A percentile compares a stretch with the other conserved stretches of the same genome.
phyloP scores from a whole-genome alignment of 2,329 filamentous ascomycete species.

The Scedosporium dehoogii region DNA sequence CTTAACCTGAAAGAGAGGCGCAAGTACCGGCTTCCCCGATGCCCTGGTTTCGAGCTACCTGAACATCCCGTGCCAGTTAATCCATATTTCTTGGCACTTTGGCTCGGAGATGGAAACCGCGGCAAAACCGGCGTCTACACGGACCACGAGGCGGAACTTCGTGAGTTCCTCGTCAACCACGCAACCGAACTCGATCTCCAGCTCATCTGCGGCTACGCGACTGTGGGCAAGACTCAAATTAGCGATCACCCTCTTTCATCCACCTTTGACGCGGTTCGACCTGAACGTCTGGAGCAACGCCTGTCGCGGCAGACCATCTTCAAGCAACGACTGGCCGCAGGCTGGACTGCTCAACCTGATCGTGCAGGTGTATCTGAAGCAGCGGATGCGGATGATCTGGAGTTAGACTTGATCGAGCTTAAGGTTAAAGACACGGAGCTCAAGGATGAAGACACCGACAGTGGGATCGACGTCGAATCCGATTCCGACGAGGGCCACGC shows the following conservation, averaged over 20 bases:
- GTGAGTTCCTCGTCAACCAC: neutral
- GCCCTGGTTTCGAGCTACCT: constrained; percentile 19
- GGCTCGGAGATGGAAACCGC: neutral
- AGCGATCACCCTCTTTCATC: neutral
- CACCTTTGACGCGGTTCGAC: neutral
- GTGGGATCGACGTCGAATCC: neutral
- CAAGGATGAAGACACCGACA: neutral
- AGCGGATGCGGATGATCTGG: neutral
- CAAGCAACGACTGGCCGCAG: neutral
- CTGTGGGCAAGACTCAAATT: neutral
- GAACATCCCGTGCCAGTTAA: constrained; percentile 11
- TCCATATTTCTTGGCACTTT: constrained; percentile 1
- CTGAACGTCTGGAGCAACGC: neutral
- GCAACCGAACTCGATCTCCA: neutral
- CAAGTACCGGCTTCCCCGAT: constrained; percentile 25
- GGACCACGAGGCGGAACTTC: neutral
- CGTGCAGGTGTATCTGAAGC: neutral
- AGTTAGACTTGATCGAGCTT: neutral
- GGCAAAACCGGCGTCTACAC: neutral
- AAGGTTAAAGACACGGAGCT: neutral
- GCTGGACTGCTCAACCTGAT: neutral
- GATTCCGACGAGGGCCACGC: neutral
- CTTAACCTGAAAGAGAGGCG: constrained; percentile 25
- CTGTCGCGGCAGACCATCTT: neutral
- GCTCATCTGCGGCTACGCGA: neutral